Evolutionary conservation across 192 early-diverging fungal genomes (phyloP).

Genomic region (Rhizophagus sp.): DNA sequence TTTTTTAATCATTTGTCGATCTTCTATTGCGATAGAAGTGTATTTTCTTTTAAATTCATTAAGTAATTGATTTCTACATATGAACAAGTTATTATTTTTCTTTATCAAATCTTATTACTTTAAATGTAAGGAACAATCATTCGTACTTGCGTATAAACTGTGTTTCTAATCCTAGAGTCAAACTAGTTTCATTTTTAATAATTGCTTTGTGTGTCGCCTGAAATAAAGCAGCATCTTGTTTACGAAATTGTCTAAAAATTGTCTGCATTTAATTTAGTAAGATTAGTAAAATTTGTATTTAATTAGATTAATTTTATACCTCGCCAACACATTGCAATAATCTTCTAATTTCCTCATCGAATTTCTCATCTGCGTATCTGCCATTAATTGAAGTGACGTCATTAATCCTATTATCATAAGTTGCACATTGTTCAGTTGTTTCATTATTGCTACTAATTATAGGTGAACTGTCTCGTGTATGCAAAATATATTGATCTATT

Average conservation of each 20-base stretch:
- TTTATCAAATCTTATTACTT: not conserved
- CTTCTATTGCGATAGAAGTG: slow-evolving; percentile 1
- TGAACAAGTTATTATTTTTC: not conserved
- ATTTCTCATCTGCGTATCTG: slow-evolving; percentile 8
- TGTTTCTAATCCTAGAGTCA: not conserved
- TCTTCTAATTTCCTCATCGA: slow-evolving; percentile 22
- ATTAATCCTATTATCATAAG: not conserved
- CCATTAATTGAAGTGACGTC: not conserved
- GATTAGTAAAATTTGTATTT: not conserved
- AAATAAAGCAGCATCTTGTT: slow-evolving; percentile 7
- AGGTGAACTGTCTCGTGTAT: not conserved
- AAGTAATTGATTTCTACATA: slow-evolving; percentile 10
- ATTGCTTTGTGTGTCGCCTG: slow-evolving; percentile 8
- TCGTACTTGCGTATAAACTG: slow-evolving; percentile 25
- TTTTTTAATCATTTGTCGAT: slow-evolving; percentile 12
- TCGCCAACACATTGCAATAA: slow-evolving; percentile 28
- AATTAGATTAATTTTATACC: not conserved
- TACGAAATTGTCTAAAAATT: slow-evolving; percentile 16
- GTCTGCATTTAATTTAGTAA: not conserved
- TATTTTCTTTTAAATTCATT: slow-evolving; percentile 6
- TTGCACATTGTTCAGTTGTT: too few relatives aligned
- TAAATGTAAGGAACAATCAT: not conserved
- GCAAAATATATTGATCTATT: not conserved
- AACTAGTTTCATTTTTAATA: slow-evolving; percentile 1
- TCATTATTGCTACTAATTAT: not conserved